These are phyloP conservation scores for Plasmodium inui DNA, from an alignment of 169 alveolate species.

Conservation along the genomic window DNA sequence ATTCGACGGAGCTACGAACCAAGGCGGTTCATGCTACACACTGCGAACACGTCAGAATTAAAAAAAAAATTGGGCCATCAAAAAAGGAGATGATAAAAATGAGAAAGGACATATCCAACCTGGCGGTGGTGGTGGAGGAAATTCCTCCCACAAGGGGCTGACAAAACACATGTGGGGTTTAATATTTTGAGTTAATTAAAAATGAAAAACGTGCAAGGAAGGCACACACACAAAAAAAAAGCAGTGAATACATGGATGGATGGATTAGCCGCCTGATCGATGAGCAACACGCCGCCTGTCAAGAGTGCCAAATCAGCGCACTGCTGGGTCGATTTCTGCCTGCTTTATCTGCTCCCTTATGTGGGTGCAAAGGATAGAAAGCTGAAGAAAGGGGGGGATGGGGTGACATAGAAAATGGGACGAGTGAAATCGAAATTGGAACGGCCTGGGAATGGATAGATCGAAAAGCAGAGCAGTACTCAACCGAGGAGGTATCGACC, in stretches of 20 bases:
- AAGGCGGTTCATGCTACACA: neutral
- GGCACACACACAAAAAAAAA: neutral
- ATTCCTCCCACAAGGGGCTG: neutral
- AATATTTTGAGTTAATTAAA: conserved; percentile 24
- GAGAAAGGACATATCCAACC: neutral
- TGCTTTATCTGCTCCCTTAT: conserved; percentile 45
- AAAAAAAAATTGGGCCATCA: neutral
- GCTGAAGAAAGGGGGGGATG: conserved; percentile 2
- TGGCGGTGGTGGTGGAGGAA: neutral
- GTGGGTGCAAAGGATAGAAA: conserved; percentile 19
- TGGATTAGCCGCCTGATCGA: neutral
- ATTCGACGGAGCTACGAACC: neutral
- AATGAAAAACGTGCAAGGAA: neutral
- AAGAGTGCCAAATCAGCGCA: neutral
- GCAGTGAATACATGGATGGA: neutral
- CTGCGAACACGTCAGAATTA: neutral
- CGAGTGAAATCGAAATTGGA: conserved; percentile 3
- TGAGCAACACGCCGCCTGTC: neutral
- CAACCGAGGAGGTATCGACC: neutral
- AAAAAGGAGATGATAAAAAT: neutral
- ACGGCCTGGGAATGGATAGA: neutral
- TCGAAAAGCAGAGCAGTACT: neutral
- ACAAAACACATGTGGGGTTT: neutral
- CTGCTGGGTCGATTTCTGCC: conserved; percentile 32
- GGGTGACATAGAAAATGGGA: conserved; percentile 4